These are phyloP conservation scores for Monosporascus sp. DNA, from an alignment of 2,329 filamentous ascomycete species.

Conservation along the genomic window DNA sequence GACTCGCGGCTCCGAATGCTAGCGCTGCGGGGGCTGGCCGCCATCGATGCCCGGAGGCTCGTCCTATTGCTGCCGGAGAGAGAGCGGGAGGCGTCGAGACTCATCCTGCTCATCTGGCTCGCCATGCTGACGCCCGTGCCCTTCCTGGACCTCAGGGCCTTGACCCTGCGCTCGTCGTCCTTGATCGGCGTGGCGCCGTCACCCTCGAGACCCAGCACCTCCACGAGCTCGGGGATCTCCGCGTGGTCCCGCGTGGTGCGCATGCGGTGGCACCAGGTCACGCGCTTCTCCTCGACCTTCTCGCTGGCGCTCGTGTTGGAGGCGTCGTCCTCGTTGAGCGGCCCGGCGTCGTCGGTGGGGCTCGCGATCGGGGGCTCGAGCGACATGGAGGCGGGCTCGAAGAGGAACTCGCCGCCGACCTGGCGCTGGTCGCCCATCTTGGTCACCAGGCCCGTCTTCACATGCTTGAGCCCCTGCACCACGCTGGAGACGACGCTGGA, in stretches of 20 bases:
- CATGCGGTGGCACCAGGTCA: constrained; percentile 83
- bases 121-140: constrained; percentile 50
- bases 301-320: background rate
- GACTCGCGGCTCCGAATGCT: no score
- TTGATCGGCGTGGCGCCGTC: constrained; percentile 26
- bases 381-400: constrained; percentile 46
- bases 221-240: constrained; percentile 62
- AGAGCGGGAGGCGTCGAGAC: constrained; percentile 23
- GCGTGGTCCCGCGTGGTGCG: constrained; percentile 71
- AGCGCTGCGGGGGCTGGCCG: background rate
- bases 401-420: constrained; percentile 76
- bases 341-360: constrained; percentile 19
- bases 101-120: constrained; percentile 41
- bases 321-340: constrained; percentile 7
- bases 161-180: constrained; percentile 41
- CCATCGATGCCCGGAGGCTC: background rate
- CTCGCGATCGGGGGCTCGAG: constrained; percentile 41
- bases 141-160: constrained; percentile 44
- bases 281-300: constrained; percentile 47
- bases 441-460: constrained; percentile 52
- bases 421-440: constrained; percentile 64
- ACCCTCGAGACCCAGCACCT: constrained; percentile 54
- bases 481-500: constrained; percentile 48
- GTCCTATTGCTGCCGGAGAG: background rate
- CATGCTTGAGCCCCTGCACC: constrained; percentile 54